A percentile compares a stretch with the other conserved stretches of the same genome.
These are phyloP conservation scores for Irpex sp. DNA, from an alignment of 1,284 basidiomycete genomes.

Conservation along the genomic window DNA sequence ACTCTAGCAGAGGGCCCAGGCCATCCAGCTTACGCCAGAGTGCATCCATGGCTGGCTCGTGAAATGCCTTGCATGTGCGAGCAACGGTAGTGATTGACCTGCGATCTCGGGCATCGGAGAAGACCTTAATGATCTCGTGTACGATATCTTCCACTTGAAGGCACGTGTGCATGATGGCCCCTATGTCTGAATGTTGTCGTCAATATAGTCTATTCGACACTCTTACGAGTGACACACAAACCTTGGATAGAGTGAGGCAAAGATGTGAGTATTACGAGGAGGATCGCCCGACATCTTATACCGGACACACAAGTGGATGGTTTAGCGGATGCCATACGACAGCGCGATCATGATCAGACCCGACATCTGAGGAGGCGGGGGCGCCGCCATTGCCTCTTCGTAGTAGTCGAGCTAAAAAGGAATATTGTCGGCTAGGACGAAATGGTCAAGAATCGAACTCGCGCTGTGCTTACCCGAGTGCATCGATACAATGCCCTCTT, in stretches of 20 bases:
- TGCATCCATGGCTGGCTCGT: slow-evolving; percentile 55
- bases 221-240: neutral
- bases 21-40: slow-evolving; percentile 66
- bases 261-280: neutral
- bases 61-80: slow-evolving; percentile 57
- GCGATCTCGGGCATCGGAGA: neutral
- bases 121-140: neutral
- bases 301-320: neutral
- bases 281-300: neutral
- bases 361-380: neutral
- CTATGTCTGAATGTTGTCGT: neutral
- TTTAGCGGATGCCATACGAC: neutral
- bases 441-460: neutral
- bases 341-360: neutral
- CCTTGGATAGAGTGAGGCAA: neutral
- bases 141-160: neutral
- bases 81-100: slow-evolving; percentile 51
- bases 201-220: neutral
- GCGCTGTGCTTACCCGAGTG: too few species aligned
- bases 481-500: too few species aligned
- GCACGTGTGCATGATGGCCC: neutral
- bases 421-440: neutral
- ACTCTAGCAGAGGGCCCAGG: neutral
- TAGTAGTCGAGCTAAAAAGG: neutral
- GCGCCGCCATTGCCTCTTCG: neutral